A percentile compares a stretch with the other conserved stretches of the same genome.
Evolutionary conservation across 148 eudicot genomes (phyloP).

Genomic region (Rheum nobile): DNA sequence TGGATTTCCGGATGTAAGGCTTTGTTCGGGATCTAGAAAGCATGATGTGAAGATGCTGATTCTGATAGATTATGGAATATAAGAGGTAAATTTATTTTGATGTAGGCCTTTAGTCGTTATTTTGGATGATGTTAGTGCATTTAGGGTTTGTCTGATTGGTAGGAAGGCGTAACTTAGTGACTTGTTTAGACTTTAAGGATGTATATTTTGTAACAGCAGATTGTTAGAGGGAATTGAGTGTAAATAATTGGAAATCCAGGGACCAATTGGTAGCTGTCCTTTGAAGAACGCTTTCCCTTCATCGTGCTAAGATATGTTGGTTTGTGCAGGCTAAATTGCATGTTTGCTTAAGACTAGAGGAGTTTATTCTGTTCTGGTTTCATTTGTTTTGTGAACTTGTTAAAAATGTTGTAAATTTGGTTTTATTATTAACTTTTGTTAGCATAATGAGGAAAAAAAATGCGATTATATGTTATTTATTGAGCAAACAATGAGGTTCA

Average conservation of each 20-base stretch:
- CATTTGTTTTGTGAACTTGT: neutral
- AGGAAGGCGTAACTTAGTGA: neutral
- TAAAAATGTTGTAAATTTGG: neutral
- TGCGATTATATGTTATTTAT: no score
- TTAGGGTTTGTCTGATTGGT: neutral
- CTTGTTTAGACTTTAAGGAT: neutral
- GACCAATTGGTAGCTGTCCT: neutral
- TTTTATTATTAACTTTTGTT: no score
- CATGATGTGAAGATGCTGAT: neutral
- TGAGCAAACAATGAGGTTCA: no score
- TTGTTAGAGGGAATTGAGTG: conserved; percentile 2
- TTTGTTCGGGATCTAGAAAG: neutral
- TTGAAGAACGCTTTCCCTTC: neutral
- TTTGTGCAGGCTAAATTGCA: neutral
- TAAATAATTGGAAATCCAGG: neutral
- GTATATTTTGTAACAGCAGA: conserved; percentile 2
- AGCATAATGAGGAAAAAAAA: no score
- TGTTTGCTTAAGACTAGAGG: neutral
- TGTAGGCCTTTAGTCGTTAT: neutral
- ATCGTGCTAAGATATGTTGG: neutral
- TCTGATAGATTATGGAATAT: neutral
- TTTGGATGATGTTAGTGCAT: neutral
- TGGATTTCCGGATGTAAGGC: conserved; percentile 46
- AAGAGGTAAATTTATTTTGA: neutral
- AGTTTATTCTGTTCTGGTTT: neutral